Evolutionary conservation across 2,329 filamentous ascomycete genomes (phyloP).

Genomic region (Talaromyces piceae): DNA sequence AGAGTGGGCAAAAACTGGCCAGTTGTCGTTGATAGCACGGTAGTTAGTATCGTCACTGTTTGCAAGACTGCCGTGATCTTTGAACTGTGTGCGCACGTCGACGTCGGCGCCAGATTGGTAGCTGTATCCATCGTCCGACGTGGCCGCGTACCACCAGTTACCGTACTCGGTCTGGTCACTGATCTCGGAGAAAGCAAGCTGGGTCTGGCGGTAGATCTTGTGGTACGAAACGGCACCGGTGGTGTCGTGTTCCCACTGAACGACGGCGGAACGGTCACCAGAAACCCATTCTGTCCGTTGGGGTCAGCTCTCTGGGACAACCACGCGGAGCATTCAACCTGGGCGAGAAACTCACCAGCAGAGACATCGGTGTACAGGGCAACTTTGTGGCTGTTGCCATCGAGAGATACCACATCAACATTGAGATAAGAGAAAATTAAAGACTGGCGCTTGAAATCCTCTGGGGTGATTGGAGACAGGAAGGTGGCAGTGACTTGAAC

Average conservation of each 20-base stretch:
- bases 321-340: background rate
- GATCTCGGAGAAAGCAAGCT: conserved; percentile 41
- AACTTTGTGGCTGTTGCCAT: conserved; percentile 56
- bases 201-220: conserved; percentile 43
- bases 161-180: conserved; percentile 47
- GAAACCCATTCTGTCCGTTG: conserved; percentile 63
- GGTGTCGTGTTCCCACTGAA: conserved; percentile 55
- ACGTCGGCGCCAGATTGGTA: conserved; percentile 42
- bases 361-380: conserved; percentile 68
- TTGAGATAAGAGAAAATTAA: conserved; percentile 64
- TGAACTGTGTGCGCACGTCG: conserved; percentile 43
- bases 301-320: background rate
- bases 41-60: conserved; percentile 44
- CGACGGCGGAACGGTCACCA: conserved; percentile 49
- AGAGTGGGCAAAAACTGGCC: conserved; percentile 49
- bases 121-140: conserved; percentile 33
- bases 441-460: conserved; percentile 61
- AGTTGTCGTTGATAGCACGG: conserved; percentile 42
- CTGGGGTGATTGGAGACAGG: conserved; percentile 60
- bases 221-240: conserved; percentile 55
- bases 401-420: conserved; percentile 54
- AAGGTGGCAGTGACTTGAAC: conserved; percentile 63
- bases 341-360: conserved; percentile 42
- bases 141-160: conserved; percentile 47
- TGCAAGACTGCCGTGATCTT: conserved; percentile 35